Base-by-base conservation (phyloP, 2,329 filamentous ascomycete genomes). In the Nothopassalora personata region DNA sequence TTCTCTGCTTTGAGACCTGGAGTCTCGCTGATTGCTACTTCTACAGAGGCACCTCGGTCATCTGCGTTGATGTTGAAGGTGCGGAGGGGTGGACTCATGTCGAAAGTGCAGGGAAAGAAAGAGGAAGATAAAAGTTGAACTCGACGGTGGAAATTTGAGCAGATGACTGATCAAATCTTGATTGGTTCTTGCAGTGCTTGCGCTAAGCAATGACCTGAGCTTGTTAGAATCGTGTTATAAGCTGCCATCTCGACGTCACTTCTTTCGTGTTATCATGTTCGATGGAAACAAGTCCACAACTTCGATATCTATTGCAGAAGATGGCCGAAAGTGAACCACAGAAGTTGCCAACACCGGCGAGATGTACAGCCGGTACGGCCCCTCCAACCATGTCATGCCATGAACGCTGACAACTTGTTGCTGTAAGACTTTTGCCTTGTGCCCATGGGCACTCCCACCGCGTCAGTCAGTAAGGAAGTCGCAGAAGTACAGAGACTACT, bases 11-110 rank as follows among this genome's bases (percentile, higher is more conserved):
- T 56, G 18, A 65, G 53, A 15, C 58, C 61, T 3, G 61, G 60
- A 13, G 61, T 57, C 54, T 67, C 64, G 53, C 58, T 58, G 43
- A 67, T 66, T n/a, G 62, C 54, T 36, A 67, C 58, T 33, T 47
- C 33, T 23, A 64, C 39, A 19, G 50, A 57, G 46, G 39, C 28
- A 9, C 54, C 53, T 13, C 49, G 15, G 8, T 54, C 53, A 39
- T 62, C 87, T 74, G 89, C 91, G 69, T 95, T 90, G 57, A 97
- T 82, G 81, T 94, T 94, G 83, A 97, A 92, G 76, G 95, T 91
- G 72, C 92, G 85, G 34, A 30, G 59, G 15, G 56, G 56, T 27
- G 61, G 58, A 28, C 28, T 52, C 59, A 63, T 63, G 28, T 56
- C 30, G 56, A 54, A 18, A 43, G 13, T 43, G 15, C 13, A 6